A percentile compares a stretch with the other conserved stretches of the same genome.
Conservation (phyloP, 306 rosid genomes). For the Albizia julibrissin region DNA sequence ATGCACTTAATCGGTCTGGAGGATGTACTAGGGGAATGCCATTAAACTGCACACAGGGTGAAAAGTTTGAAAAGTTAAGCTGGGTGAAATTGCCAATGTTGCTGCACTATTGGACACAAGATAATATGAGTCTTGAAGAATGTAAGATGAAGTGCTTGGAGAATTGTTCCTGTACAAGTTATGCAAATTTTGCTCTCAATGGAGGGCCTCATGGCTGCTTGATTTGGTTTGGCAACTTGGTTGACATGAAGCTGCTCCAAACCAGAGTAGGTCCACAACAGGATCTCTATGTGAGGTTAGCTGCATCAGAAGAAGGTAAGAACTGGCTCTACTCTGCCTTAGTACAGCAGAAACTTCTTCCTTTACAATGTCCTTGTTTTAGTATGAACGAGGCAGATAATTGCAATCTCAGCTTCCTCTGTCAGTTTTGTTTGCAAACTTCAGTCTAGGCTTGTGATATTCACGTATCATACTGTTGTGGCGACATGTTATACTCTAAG, state of each 20-base stretch:
- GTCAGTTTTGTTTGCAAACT: neutral
- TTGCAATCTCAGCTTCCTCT: neutral
- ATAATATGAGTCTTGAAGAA: neutral
- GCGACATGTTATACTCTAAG: neutral
- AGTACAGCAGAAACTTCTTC: neutral
- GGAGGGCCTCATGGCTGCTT: neutral
- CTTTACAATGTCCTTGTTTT: neutral
- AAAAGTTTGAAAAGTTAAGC: neutral
- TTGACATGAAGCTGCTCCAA: neutral
- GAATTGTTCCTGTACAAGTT: neutral
- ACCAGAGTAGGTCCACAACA: neutral
- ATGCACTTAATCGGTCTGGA: neutral
- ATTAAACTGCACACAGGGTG: neutral
- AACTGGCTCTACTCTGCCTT: neutral
- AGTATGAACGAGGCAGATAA: neutral
- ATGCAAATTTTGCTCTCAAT: neutral
- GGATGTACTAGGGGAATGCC: neutral
- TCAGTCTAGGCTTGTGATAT: neutral
- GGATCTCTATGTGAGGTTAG: neutral
- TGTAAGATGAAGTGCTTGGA: neutral
- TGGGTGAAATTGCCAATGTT: neutral
- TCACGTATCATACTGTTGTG: neutral
- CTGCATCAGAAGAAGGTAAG: neutral
- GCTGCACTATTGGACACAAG: neutral
- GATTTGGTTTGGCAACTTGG: neutral